Conservation (phyloP, 2,329 filamentous ascomycete species). For the Fusarium buxicola region DNA sequence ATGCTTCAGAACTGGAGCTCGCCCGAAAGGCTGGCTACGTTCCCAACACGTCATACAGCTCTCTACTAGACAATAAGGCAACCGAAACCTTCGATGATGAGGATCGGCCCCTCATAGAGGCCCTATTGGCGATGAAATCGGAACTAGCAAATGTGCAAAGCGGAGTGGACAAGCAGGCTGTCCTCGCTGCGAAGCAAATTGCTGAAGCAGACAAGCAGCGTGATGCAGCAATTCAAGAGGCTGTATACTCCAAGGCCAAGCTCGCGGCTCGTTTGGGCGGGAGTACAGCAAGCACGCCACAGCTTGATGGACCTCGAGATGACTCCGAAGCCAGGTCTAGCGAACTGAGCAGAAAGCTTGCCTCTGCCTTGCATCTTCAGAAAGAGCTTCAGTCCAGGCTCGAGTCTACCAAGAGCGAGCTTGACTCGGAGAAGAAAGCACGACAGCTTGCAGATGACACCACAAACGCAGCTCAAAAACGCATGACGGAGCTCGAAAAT, state of each 20-base stretch:
- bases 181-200: conserved; percentile 86
- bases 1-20: conserved; percentile 91
- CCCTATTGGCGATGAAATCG: conserved; percentile 88
- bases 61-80: conserved; percentile 79
- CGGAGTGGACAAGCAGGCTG: conserved; percentile 88
- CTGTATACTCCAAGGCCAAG: conserved; percentile 93
- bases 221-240: conserved; percentile 93
- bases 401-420: conserved; percentile 74
- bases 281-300: conserved; percentile 71
- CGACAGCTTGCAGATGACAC: conserved; percentile 91
- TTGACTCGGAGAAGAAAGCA: conserved; percentile 83
- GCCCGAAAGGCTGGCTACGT: conserved; percentile 91
- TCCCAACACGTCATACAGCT: conserved; percentile 75
- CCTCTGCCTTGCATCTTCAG: conserved; percentile 81
- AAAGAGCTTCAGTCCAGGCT: conserved; percentile 83
- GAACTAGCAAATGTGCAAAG: conserved; percentile 91
- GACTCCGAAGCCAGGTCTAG: conserved; percentile 67
- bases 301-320: conserved; percentile 68
- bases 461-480: conserved; percentile 81
- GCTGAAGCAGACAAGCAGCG: conserved; percentile 95
- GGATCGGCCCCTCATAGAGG: conserved; percentile 91
- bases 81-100: conserved; percentile 89
- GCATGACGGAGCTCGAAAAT: conserved; percentile 84
- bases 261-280: conserved; percentile 79
- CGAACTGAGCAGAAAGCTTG: conserved; percentile 85